phyloP scores from a whole-genome alignment of 345 rosid genomes.

The Aegle marmelos region DNA sequence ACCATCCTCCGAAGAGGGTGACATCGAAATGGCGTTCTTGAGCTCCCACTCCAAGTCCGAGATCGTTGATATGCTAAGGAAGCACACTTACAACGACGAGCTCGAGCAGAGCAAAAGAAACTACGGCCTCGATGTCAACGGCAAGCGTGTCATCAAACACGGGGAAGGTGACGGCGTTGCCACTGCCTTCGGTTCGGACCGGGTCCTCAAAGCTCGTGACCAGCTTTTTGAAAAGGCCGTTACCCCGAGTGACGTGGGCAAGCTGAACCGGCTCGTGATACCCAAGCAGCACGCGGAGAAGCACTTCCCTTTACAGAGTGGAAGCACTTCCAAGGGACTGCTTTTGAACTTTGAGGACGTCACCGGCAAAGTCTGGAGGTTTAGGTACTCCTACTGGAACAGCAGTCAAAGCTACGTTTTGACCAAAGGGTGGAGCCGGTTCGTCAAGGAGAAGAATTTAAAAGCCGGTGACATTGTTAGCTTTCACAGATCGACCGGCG shows the following conservation, averaged over 20 bases:
- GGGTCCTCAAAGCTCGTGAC: slow-evolving; percentile 45
- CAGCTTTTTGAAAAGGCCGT: slow-evolving; percentile 81
- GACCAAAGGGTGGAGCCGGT: slow-evolving; percentile 95
- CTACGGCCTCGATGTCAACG: slow-evolving; percentile 22
- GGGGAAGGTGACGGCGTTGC: background rate
- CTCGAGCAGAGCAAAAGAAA: slow-evolving; percentile 64
- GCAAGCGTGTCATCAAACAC: slow-evolving; percentile 26
- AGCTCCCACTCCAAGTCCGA: slow-evolving; percentile 74
- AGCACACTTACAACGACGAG: slow-evolving; percentile 78
- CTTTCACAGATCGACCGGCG: slow-evolving; percentile 77
- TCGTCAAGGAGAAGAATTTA: slow-evolving; percentile 77
- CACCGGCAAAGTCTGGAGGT: slow-evolving; percentile 81
- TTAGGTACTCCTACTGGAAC: slow-evolving; percentile 94
- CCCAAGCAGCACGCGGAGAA: slow-evolving; percentile 94
- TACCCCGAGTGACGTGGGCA: slow-evolving; percentile 95
- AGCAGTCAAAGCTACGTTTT: slow-evolving; percentile 93
- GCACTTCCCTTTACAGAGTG: slow-evolving; percentile 55
- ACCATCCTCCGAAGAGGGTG: slow-evolving; percentile 25
- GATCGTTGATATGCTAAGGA: slow-evolving; percentile 88
- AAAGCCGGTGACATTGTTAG: slow-evolving; percentile 78
- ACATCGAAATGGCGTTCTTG: slow-evolving; percentile 47
- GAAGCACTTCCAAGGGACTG: slow-evolving; percentile 46
- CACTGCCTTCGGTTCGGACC: background rate
- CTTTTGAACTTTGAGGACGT: slow-evolving; percentile 67
- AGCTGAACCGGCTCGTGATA: slow-evolving; percentile 85